Base-by-base conservation (phyloP, 108 stramenopile genomes). In the Cyclotella baltica region DNA sequence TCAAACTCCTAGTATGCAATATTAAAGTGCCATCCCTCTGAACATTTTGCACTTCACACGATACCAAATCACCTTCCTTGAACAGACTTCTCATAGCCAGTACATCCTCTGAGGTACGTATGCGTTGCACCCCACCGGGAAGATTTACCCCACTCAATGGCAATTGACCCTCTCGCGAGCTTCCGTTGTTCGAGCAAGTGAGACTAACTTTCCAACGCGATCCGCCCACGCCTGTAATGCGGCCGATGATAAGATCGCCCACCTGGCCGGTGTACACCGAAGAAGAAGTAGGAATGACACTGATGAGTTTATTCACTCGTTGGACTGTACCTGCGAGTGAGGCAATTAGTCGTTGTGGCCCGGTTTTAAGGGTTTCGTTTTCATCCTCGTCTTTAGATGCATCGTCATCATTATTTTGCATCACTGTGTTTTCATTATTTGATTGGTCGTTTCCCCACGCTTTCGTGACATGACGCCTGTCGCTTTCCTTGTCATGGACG, bases 181-280 rank as follows among this genome's bases (percentile, higher is more conserved):
- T 73, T 20, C 84, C 80, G 23, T 40, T 70, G 59, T 63, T 29
- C 30, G 86, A 83, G 36, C 79, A 84, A 15, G 80, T 77, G 33
- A 86, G 73, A 31, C 70, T 74, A 19, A 98, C 97, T 40, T 88
- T 94, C 99, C 99, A 99, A 10, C 94, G 87, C 20, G 92, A 87
- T 9, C 91, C 75, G 22, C 83, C 89, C 4, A 99, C 97, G 31
- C 91, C 89, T 22, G 84, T 67, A 29, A 99, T 87, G n/a, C 97
- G 82, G 8, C 99, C 99, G 2, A 99, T 91, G n/a, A 99, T 91
- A 20, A 98, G 73, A 85, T 99, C 99, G 0, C 99, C 99, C 13
- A 98, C 96, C 57, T 98, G 93, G 20, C 96, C 98, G 43, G 72
- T 66, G 71, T 97, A 95, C 25, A 85, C 59, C 11, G 77, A 69